Conservation (phyloP, 495 filamentous ascomycete species). For the Hypoxylon perforatum region DNA sequence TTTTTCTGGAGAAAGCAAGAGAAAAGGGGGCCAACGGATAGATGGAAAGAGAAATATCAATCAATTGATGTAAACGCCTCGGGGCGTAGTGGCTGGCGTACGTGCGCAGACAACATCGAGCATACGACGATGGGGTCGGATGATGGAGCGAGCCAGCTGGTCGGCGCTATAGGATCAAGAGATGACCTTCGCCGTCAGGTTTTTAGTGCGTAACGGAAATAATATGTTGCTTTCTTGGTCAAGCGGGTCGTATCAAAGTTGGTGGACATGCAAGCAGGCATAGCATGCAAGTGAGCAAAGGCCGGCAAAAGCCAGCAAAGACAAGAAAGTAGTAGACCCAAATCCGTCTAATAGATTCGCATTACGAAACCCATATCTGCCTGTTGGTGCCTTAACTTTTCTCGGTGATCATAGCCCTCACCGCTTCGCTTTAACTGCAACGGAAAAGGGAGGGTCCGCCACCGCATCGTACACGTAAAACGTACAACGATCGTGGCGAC, state of each 20-base stretch:
- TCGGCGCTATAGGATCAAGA: constrained; percentile 17
- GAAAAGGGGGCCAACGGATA: constrained; percentile 3
- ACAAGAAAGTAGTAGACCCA: constrained; percentile 3
- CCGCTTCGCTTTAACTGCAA: no score
- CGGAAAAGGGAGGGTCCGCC: not conserved
- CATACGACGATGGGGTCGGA: constrained; percentile 22
- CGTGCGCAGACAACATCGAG: constrained; percentile 10
- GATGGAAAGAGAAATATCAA: constrained; percentile 1
- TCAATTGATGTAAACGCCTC: constrained; percentile 27
- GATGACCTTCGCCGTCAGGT: constrained; percentile 37
- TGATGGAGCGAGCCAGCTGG: constrained; percentile 22
- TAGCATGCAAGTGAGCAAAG: no score
- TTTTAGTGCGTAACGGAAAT: constrained; percentile 22
- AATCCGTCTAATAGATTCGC: constrained; percentile 36
- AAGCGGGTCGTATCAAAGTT: constrained; percentile 23
- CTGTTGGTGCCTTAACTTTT: not conserved
- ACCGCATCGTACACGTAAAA: no score
- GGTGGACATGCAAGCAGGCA: no score
- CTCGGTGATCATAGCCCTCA: not conserved
- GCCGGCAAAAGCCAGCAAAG: not conserved
- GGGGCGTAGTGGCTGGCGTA: constrained; percentile 7
- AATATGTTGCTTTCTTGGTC: constrained; percentile 12
- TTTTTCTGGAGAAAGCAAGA: not conserved
- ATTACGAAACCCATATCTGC: constrained; percentile 25
- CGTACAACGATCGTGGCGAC: no score